Evolutionary conservation across 208 protist species (phyloP).

Genomic region (Trypanosoma mega): DNA sequence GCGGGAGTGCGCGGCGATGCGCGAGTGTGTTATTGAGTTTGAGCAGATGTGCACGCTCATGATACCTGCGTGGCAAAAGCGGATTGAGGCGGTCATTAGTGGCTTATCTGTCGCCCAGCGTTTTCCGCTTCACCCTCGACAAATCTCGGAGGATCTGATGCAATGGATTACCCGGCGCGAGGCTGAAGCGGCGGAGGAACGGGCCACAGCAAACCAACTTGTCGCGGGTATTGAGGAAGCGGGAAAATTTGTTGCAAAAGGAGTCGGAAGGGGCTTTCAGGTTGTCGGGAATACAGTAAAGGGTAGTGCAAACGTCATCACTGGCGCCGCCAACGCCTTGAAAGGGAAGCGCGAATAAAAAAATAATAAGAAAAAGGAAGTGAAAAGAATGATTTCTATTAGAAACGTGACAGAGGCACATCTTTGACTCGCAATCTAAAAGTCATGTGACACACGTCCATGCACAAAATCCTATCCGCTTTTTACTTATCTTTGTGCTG

Average conservation of each 20-base stretch:
- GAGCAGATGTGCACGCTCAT: slow-evolving; percentile 40
- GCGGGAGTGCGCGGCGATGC: slow-evolving; percentile 60
- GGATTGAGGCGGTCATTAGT: slow-evolving; percentile 42
- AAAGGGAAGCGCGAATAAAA: slow-evolving; percentile 10
- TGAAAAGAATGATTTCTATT: too few species aligned
- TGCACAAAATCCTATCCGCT: too few species aligned
- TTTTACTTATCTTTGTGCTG: too few species aligned
- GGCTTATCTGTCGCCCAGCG: slow-evolving; percentile 57
- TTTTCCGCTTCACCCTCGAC: slow-evolving; percentile 61
- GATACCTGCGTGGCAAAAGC: slow-evolving; percentile 66
- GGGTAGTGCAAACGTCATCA: slow-evolving; percentile 35
- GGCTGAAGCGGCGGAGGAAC: slow-evolving; percentile 36
- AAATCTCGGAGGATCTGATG: slow-evolving; percentile 49
- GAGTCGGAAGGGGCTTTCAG: slow-evolving; percentile 44
- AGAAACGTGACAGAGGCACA: too few species aligned
- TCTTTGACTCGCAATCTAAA: too few species aligned
- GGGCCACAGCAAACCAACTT: slow-evolving; percentile 53
- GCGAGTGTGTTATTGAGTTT: slow-evolving; percentile 59
- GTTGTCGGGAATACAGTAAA: slow-evolving; percentile 56
- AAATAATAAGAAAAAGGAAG: too few species aligned
- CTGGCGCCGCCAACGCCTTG: slow-evolving; percentile 10
- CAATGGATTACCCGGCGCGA: slow-evolving; percentile 57
- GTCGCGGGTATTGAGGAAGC: slow-evolving; percentile 58
- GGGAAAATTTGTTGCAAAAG: slow-evolving; percentile 59
- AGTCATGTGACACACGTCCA: too few species aligned